Conservation (phyloP, 805 yeast genomes). For the Candida easanensis region DNA sequence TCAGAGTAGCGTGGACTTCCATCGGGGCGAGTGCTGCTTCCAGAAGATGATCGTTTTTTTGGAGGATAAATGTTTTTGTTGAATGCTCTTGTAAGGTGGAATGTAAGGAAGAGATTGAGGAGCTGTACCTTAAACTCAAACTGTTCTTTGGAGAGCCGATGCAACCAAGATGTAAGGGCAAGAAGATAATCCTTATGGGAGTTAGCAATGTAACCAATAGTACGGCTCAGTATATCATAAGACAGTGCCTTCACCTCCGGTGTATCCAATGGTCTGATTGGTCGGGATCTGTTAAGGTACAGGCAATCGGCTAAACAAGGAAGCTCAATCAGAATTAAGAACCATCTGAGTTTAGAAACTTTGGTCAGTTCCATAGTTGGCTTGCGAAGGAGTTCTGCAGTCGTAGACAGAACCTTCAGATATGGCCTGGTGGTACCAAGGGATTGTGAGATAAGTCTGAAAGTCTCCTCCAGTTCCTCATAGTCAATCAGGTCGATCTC, state of each 20-base stretch:
- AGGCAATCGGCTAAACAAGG: constrained; percentile 58
- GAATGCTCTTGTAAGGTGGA: constrained; percentile 62
- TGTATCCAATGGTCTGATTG: constrained; percentile 30
- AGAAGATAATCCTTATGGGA: constrained; percentile 37
- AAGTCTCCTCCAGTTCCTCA: constrained; percentile 44
- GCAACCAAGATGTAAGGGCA: constrained; percentile 55
- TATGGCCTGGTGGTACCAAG: constrained; percentile 64
- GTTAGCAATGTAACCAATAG: constrained; percentile 65
- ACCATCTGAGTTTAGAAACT: constrained; percentile 50
- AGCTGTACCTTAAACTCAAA: constrained; percentile 60
- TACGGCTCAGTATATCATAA: constrained; percentile 68
- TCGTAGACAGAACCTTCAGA: constrained; percentile 49
- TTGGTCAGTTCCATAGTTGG: constrained; percentile 38
- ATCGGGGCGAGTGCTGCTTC: no score
- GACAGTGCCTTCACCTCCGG: constrained; percentile 54
- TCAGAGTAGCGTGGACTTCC: no score
- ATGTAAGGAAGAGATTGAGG: constrained; percentile 73
- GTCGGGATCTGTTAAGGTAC: constrained; percentile 22
- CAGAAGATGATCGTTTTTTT: no score
- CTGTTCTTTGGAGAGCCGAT: constrained; percentile 38
- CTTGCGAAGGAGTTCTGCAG: constrained; percentile 49
- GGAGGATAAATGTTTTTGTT: no score
- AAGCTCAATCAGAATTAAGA: constrained; percentile 63
- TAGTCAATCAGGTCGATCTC: constrained; percentile 45
- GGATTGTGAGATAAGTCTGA: constrained; percentile 37